phyloP scores from a whole-genome alignment of 352 stramenopile species.

The Phytophthora sojae region DNA sequence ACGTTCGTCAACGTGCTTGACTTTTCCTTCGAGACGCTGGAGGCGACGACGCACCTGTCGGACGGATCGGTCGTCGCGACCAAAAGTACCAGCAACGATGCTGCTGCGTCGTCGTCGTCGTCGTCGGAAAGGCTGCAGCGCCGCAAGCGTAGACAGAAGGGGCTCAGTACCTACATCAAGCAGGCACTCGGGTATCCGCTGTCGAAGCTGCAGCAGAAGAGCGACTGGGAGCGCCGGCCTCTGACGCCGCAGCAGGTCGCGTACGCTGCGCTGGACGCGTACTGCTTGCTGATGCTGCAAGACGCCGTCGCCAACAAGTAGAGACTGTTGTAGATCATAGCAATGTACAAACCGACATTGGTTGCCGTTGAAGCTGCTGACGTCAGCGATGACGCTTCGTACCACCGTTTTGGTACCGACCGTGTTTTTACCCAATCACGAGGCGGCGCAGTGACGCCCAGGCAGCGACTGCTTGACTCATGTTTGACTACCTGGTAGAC shows the following conservation, averaged over 20 bases:
- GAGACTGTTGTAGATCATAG: not conserved
- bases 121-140: conserved; percentile 31
- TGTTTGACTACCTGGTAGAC: not conserved
- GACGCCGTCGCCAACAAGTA: conserved; percentile 30
- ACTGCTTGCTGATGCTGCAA: conserved; percentile 82
- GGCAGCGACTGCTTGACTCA: not conserved
- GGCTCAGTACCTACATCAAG: conserved; percentile 62
- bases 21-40: conserved; percentile 56
- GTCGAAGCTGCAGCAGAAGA: conserved; percentile 76
- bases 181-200: conserved; percentile 66
- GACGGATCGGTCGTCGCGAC: conserved; percentile 31
- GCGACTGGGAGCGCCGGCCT: conserved; percentile 77
- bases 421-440: not conserved
- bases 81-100: not conserved
- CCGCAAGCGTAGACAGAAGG: conserved; percentile 50
- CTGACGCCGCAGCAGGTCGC: conserved; percentile 62
- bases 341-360: too few species aligned
- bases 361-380: not conserved
- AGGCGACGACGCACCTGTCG: conserved; percentile 35
- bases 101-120: not conserved
- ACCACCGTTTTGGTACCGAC: not conserved
- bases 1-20: conserved; percentile 71
- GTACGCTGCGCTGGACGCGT: conserved; percentile 83
- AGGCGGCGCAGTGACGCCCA: not conserved
- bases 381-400: not conserved